A percentile compares a stretch with the other conserved stretches of the same genome.
Evolutionary conservation across 768 basidiomycete genomes (phyloP).

Genomic region (Phlebiopsis gigantea): DNA sequence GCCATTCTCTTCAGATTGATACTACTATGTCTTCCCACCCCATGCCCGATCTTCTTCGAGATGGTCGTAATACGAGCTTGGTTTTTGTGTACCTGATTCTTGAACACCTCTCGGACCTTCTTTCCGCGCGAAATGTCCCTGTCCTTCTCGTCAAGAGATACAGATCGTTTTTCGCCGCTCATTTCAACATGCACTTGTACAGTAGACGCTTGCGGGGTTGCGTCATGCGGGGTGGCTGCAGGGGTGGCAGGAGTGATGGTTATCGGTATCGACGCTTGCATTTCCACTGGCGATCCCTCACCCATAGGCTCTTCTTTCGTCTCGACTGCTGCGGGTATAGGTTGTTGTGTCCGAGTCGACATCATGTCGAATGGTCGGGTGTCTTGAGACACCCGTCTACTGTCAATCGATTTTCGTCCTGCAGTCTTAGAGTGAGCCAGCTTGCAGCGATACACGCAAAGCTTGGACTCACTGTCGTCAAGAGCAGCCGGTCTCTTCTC

Average conservation of each 20-base stretch:
- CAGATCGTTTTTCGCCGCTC: slow-evolving; percentile 16
- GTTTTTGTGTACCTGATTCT: slow-evolving; percentile 67
- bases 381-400: slow-evolving; percentile 24
- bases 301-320: background rate
- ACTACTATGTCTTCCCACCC: slow-evolving; percentile 50
- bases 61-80: slow-evolving; percentile 71
- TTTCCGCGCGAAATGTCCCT: slow-evolving; percentile 55
- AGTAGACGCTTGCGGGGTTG: slow-evolving; percentile 4
- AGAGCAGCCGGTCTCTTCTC: slow-evolving; percentile 41
- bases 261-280: slow-evolving; percentile 35
- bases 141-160: slow-evolving; percentile 25
- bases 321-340: background rate
- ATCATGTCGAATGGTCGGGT: slow-evolving; percentile 24
- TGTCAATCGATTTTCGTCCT: slow-evolving; percentile 27
- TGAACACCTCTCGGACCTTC: slow-evolving; percentile 72
- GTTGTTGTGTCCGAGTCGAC: slow-evolving; percentile 12
- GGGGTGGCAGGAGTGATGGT: slow-evolving; percentile 62
- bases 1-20: slow-evolving; percentile 47
- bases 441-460: background rate
- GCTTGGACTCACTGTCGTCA: slow-evolving; percentile 24
- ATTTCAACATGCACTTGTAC: slow-evolving; percentile 1
- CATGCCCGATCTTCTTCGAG: slow-evolving; percentile 70
- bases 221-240: slow-evolving; percentile 20
- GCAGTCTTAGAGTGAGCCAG: background rate
- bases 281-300: slow-evolving; percentile 5